These are phyloP conservation scores for Candida easanensis DNA, from an alignment of 805 yeast species.

Conservation along the genomic window DNA sequence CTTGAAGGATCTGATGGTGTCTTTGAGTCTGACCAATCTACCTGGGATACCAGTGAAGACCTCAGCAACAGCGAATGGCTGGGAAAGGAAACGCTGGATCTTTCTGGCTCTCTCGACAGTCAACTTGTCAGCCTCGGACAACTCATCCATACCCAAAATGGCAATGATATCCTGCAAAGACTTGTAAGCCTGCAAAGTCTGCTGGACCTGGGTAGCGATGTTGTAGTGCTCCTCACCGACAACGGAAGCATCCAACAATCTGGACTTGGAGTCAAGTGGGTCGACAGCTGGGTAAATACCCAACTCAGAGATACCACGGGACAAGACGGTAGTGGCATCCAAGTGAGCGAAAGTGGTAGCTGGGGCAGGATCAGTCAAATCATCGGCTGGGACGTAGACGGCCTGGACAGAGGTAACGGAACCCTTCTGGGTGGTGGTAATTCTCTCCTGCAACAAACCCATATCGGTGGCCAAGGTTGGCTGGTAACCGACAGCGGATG, in stretches of 20 bases:
- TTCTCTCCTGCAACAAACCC: constrained; percentile 99
- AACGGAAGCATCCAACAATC: constrained; percentile 95
- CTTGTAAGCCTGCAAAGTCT: constrained; percentile 99
- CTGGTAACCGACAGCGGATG: constrained; percentile 99
- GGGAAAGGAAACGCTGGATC: constrained; percentile 99
- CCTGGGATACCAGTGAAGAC: constrained; percentile 99
- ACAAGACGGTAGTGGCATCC: constrained; percentile 99
- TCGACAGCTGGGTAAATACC: constrained; percentile 99
- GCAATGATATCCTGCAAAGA: constrained; percentile 99
- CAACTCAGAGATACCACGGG: constrained; percentile 99
- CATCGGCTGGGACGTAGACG: constrained; percentile 99
- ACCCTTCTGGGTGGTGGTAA: constrained; percentile 99
- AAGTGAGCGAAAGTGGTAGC: constrained; percentile 99
- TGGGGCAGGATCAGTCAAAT: constrained; percentile 99
- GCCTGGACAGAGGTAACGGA: constrained; percentile 99
- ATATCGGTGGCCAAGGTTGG: constrained; percentile 99
- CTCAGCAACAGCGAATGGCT: constrained; percentile 99
- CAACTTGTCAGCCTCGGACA: constrained; percentile 96
- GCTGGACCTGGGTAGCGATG: constrained; percentile 92
- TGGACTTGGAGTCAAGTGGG: constrained; percentile 98
- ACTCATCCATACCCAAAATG: constrained; percentile 99
- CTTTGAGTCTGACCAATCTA: constrained; percentile 94
- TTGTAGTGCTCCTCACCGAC: constrained; percentile 99
- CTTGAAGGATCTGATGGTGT: constrained; percentile 91
- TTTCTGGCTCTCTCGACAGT: constrained; percentile 99